Percentiles rank a stretch among this genome's conserved stretches.
Evolutionary conservation across 805 yeast genomes (phyloP).

Genomic region (Saturnispora quitensis): DNA sequence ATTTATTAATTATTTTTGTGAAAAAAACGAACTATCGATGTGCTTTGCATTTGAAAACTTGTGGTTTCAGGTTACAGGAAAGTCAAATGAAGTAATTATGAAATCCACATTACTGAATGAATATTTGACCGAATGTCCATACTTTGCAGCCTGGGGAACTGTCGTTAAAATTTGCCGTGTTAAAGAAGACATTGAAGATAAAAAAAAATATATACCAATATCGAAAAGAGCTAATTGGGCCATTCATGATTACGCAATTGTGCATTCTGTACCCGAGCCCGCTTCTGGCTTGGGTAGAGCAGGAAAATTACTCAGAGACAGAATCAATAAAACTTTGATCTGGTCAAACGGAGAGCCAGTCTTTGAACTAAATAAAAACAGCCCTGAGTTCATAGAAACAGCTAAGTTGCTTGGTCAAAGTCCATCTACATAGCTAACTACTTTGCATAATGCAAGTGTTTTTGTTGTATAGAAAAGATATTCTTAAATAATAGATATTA

Average conservation of each 20-base stretch:
- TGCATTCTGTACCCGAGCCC: slow-evolving; percentile 17
- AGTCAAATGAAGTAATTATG: slow-evolving; percentile 11
- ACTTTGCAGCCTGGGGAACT: slow-evolving; percentile 21
- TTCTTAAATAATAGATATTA: neutral
- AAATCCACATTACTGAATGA: slow-evolving; percentile 15
- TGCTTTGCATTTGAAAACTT: slow-evolving; percentile 20
- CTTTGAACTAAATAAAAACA: slow-evolving; percentile 11
- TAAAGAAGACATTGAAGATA: slow-evolving; percentile 4
- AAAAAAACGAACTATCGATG: slow-evolving; percentile 15
- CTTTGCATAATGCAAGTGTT: neutral
- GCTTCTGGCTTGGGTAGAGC: slow-evolving; percentile 9
- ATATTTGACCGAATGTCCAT: slow-evolving; percentile 15
- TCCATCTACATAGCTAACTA: too few species aligned
- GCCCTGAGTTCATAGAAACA: slow-evolving; percentile 12
- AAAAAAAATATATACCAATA: slow-evolving; percentile 4
- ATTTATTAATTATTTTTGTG: slow-evolving; percentile 18
- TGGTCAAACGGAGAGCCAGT: slow-evolving; percentile 15
- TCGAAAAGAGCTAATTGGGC: slow-evolving; percentile 7
- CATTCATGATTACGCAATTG: slow-evolving; percentile 16
- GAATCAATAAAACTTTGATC: slow-evolving; percentile 11
- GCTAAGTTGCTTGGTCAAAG: slow-evolving; percentile 10
- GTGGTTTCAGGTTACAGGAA: slow-evolving; percentile 13
- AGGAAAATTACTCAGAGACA: slow-evolving; percentile 11
- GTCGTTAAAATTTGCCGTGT: slow-evolving; percentile 14
- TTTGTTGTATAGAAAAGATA: neutral